These are phyloP conservation scores for Xylariaceae sp. DNA, from an alignment of 2,329 filamentous ascomycete species.

Conservation along the genomic window DNA sequence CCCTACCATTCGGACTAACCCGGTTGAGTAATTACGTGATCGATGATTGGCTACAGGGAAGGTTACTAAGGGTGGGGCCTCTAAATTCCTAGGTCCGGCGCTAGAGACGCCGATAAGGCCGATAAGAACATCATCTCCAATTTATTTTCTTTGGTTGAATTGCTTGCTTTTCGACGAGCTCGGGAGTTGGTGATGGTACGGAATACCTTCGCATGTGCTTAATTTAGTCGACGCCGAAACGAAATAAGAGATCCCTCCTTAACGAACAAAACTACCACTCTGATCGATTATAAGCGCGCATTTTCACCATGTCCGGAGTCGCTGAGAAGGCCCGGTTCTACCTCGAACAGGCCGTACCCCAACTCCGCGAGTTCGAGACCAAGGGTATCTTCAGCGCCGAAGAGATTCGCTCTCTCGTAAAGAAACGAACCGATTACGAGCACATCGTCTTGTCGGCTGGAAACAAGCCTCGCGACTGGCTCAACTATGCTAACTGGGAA, in stretches of 20 bases:
- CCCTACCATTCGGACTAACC: background rate
- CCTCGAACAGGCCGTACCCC: constrained; percentile 84
- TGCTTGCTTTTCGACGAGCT: constrained; percentile 3
- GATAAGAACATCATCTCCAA: constrained; percentile 16
- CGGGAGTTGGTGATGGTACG: no score
- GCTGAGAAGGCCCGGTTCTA: constrained; percentile 94
- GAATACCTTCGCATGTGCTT: background rate
- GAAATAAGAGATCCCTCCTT: background rate
- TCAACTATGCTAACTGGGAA: constrained; percentile 73
- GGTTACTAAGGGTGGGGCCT: background rate
- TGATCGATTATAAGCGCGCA: background rate
- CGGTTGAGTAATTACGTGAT: background rate
- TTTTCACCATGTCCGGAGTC: constrained; percentile 64
- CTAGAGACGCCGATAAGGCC: constrained; percentile 9
- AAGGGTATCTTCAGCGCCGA: constrained; percentile 89
- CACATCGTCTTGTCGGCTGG: constrained; percentile 83
- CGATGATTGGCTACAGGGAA: background rate
- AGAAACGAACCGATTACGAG: constrained; percentile 88
- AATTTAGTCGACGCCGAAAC: background rate
- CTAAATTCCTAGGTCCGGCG: background rate
- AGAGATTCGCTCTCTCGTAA: constrained; percentile 83
- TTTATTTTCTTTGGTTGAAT: constrained; percentile 16
- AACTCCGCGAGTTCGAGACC: constrained; percentile 85
- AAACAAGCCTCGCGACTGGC: constrained; percentile 70
- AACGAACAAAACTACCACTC: background rate